A percentile compares a stretch with the other conserved stretches of the same genome.
Evolutionary conservation across 78 protist genomes (phyloP).

Genomic region (Dictyostelium citrinum): DNA sequence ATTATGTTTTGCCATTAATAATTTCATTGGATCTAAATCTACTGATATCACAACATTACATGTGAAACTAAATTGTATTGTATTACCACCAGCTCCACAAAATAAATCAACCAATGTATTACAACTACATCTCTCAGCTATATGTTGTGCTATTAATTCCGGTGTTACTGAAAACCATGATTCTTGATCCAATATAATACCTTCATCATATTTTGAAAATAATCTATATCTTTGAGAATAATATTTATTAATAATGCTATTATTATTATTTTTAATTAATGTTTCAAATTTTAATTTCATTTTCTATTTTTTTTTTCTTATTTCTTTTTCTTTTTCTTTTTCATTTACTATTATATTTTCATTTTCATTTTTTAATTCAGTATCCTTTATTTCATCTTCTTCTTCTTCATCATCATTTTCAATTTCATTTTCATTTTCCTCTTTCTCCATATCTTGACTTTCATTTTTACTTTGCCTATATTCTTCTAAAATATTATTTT

Average conservation of each 20-base stretch:
- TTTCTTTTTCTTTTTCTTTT: not conserved
- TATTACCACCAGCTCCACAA: constrained; percentile 81
- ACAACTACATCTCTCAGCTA: constrained; percentile 57
- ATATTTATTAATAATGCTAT: constrained; percentile 5
- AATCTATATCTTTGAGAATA: constrained; percentile 54
- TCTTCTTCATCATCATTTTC: not conserved
- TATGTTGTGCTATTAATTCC: constrained; percentile 75
- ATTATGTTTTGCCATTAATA: constrained; percentile 56
- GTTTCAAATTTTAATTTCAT: not conserved
- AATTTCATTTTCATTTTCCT: not conserved
- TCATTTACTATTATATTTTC: not conserved
- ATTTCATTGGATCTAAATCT: constrained; percentile 32
- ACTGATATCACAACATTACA: constrained; percentile 32
- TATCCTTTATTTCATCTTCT: too few species aligned
- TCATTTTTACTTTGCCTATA: not conserved
- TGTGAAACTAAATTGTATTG: constrained; percentile 40
- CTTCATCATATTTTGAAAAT: constrained; percentile 74
- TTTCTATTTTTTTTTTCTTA: not conserved
- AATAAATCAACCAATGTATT: constrained; percentile 50
- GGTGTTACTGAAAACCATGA: constrained; percentile 84
- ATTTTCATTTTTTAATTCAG: not conserved
- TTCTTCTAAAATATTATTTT: not conserved
- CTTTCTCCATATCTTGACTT: not conserved
- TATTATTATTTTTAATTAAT: not conserved
- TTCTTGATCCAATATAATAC: constrained; percentile 72